These are phyloP conservation scores for Teratosphaeria epicoccoides DNA, from an alignment of 2,329 filamentous ascomycete species.

Conservation along the genomic window DNA sequence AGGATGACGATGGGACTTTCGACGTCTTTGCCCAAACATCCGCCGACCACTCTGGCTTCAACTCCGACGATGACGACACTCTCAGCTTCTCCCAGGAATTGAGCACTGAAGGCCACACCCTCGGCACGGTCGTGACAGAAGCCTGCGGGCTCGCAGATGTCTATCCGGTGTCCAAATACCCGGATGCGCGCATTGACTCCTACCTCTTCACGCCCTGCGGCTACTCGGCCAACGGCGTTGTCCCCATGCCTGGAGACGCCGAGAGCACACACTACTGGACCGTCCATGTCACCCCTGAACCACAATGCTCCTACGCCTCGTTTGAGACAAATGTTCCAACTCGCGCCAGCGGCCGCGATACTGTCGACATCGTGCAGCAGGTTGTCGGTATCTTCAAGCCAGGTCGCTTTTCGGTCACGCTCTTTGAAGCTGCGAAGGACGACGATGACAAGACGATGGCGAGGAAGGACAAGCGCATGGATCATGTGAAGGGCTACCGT, in stretches of 20 bases:
- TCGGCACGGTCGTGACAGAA: constrained; percentile 87
- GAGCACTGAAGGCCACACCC: constrained; percentile 84
- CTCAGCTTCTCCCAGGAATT: constrained; percentile 57
- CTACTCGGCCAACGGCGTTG: constrained; percentile 92
- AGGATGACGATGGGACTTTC: constrained; percentile 42
- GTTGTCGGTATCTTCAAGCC: constrained; percentile 95
- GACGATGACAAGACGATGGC: constrained; percentile 26
- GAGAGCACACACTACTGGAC: constrained; percentile 78
- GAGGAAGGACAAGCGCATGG: constrained; percentile 48
- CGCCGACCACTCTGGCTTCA: constrained; percentile 49
- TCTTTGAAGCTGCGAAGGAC: constrained; percentile 76
- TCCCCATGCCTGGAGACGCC: constrained; percentile 57
- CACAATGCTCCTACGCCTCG: constrained; percentile 91
- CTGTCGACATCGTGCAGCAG: constrained; percentile 81
- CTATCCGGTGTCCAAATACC: constrained; percentile 77
- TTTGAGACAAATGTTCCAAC: constrained; percentile 98
- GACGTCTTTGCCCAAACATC: constrained; percentile 75
- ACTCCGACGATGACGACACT: constrained; percentile 47
- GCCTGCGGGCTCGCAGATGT: constrained; percentile 79
- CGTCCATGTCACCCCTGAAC: constrained; percentile 94
- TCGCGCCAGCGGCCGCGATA: constrained; percentile 65
- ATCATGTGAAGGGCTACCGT: constrained; percentile 74
- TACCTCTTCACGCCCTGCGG: constrained; percentile 96
- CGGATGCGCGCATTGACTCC: constrained; percentile 85
- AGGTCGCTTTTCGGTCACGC: constrained; percentile 91